Conservation (phyloP, 2,329 filamentous ascomycete genomes). For the Monosporascus sp. region DNA sequence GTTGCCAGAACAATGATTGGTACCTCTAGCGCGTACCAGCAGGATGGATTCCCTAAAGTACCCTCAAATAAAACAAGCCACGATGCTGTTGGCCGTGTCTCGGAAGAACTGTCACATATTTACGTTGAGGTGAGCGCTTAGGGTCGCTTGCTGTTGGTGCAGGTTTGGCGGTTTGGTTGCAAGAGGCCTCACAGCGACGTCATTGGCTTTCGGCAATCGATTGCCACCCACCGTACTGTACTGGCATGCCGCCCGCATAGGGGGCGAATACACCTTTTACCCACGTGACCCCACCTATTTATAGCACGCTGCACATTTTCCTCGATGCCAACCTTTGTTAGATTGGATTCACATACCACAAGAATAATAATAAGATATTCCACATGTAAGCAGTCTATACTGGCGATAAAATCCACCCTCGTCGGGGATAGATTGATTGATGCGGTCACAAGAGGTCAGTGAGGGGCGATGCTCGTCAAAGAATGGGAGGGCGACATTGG, state of each 20-base stretch:
- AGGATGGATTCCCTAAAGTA: background rate
- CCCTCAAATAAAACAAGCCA: background rate
- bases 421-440: no score
- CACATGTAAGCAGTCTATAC: no score
- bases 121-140: constrained; percentile 9
- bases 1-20: background rate
- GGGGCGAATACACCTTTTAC: no score
- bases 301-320: no score
- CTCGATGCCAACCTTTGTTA: no score
- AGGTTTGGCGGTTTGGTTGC: constrained; percentile 10
- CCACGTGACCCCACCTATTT: no score
- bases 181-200: constrained; percentile 25
- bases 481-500: background rate
- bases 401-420: no score
- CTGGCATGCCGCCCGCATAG: background rate
- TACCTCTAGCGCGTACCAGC: background rate
- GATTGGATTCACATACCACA: no score
- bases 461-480: background rate
- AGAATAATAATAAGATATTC: no score
- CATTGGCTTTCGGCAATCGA: constrained; percentile 19
- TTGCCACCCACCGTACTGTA: constrained; percentile 2
- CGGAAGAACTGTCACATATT: no score
- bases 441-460: background rate
- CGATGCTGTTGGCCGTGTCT: no score
- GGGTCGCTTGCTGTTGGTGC: constrained; percentile 14